Base-by-base conservation (phyloP, 257 asterid genomes). In the Jacaranda mimosifolia region DNA sequence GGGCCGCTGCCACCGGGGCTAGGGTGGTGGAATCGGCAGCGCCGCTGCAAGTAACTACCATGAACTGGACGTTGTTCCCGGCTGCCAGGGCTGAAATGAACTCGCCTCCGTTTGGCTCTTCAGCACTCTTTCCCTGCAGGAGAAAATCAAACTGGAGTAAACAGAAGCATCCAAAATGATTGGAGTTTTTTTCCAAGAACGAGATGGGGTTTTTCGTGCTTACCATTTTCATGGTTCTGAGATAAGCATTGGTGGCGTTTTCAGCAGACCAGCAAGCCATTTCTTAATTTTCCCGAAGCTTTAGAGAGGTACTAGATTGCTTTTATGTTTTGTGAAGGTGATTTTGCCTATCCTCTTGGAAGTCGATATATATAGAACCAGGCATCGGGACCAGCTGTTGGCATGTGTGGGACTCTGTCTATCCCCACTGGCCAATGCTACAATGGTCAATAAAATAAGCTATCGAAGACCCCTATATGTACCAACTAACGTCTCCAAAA, bases 241-340 rank as follows among this genome's bases (percentile, higher is more conserved):
- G 90, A 80, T 86, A 93, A 9, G 98, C 98, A 19, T 89, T 89
- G 67, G 98, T 89, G 86, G 97, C 97, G 74, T 93, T 93, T 87
- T 93, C 97, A 75, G 98, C 96, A 73, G 98, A 93, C 98, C 98
- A 93, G 87, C 80, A 83, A 81, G 89, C 87, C 98, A 89, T 91
- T 75, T 79, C 46, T 48, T 66, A 26, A 10, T 77, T 45, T 45
- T 64, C 58, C 4, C 32, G 45, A 72, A 53, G 45, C 9, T 63
- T 18, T 59, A 70, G 79, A 80, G 82, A 52, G 57, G 10, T 13
- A 51, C 55, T 78, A 63, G 48, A 48, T 55, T 70, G 35, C 66
- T 49, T 63, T 63, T 36, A 17, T 13, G 46, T 81, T 26, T 56
- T 49, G 63, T 75, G 80, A 52, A 40, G 64, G 65, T 83, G 74